A percentile compares a stretch with the other conserved stretches of the same genome.
Conservation (phyloP, 768 basidiomycete species). For the Suillus occidentalis region DNA sequence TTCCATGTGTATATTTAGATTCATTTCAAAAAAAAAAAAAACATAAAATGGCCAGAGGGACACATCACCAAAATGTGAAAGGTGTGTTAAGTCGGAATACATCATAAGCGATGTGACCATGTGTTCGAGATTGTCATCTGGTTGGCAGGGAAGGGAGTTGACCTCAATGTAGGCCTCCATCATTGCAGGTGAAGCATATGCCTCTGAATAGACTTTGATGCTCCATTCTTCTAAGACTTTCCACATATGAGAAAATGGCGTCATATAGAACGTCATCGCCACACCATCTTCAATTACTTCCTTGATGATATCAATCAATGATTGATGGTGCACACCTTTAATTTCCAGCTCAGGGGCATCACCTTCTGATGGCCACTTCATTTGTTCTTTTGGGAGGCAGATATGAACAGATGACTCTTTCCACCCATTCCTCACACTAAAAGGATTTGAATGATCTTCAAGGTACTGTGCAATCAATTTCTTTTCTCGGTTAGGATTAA, state of each 20-base stretch:
- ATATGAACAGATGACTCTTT: slow-evolving; percentile 4
- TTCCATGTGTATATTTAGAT: slow-evolving; percentile 14
- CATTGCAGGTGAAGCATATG: slow-evolving; percentile 1
- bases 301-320: slow-evolving; percentile 3
- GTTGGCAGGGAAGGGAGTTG: slow-evolving; percentile 11
- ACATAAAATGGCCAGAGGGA: slow-evolving; percentile 20
- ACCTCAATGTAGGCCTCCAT: slow-evolving; percentile 6
- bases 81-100: slow-evolving; percentile 27
- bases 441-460: not conserved
- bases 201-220: not conserved
- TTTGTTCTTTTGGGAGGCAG: slow-evolving; percentile 8
- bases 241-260: slow-evolving; percentile 26
- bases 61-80: slow-evolving; percentile 16
- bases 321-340: slow-evolving; percentile 3
- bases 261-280: slow-evolving; percentile 20
- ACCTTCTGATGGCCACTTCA: not conserved
- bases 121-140: slow-evolving; percentile 13
- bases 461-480: slow-evolving; percentile 4
- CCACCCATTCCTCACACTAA: slow-evolving; percentile 8
- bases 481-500: slow-evolving; percentile 10
- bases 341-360: slow-evolving; percentile 5
- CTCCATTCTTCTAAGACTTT: slow-evolving; percentile 1
- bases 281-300: not conserved
- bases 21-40: slow-evolving; percentile 17
- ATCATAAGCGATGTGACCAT: slow-evolving; percentile 20